phyloP scores from a whole-genome alignment of 2,329 filamentous ascomycete genomes.

The Cytospora paraplurivora region DNA sequence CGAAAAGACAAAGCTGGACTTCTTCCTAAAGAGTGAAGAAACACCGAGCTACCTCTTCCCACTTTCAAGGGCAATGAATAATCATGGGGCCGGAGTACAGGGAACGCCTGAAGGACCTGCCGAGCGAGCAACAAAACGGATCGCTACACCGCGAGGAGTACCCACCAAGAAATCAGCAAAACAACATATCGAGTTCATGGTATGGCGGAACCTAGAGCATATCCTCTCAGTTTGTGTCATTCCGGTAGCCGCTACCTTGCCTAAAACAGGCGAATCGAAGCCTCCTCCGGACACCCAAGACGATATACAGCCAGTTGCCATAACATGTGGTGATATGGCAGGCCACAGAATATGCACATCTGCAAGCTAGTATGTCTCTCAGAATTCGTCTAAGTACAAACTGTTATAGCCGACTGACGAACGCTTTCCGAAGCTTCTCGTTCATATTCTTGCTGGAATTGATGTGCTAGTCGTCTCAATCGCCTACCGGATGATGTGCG shows the following conservation, averaged over 20 bases:
- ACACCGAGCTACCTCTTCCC: no score
- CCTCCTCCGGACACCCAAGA: no score
- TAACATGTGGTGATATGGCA: conserved; percentile 27
- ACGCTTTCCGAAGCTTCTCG: conserved; percentile 3
- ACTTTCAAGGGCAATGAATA: background rate
- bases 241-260: no score
- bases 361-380: conserved; percentile 25
- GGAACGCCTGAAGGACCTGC: background rate
- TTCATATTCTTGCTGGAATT: conserved; percentile 12
- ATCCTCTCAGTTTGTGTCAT: background rate
- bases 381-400: no score
- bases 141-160: no score
- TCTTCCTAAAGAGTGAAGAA: background rate
- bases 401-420: background rate
- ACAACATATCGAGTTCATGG: background rate
- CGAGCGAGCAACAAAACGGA: background rate
- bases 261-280: no score
- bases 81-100: background rate
- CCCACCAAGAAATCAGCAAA: background rate
- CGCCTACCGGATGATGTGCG: background rate
- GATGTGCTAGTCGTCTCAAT: background rate
- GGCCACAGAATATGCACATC: conserved; percentile 23
- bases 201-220: background rate
- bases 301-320: no score
- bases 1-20: background rate